Conservation (phyloP, 23 red algal genomes). For the Agarophyton chilense region DNA sequence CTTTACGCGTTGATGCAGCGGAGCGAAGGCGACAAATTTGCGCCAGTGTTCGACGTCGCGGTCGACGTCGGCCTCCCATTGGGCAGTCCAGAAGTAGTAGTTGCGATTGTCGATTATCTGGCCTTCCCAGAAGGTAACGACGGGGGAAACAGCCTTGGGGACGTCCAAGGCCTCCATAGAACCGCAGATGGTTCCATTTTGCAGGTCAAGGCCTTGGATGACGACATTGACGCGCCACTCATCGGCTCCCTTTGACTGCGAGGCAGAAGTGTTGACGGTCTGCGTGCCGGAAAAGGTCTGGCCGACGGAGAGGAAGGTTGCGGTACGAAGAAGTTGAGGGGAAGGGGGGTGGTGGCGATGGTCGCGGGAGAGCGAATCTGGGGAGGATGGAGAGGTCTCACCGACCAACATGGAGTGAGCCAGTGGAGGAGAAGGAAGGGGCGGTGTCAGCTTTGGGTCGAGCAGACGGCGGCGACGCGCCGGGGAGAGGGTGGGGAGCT, state of each 20-base stretch:
- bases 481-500: conserved; percentile 12
- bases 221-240: conserved; percentile 74
- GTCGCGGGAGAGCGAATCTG: conserved; percentile 14
- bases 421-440: background rate
- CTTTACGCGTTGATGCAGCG: conserved; percentile 41
- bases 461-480: conserved; percentile 34
- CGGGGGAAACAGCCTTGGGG: conserved; percentile 58
- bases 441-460: conserved; percentile 19
- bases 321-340: conserved; percentile 11
- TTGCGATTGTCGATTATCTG: conserved; percentile 83
- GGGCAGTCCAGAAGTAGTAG: conserved; percentile 67
- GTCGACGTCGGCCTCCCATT: conserved; percentile 63
- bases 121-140: conserved; percentile 85
- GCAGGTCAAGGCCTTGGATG: conserved; percentile 63
- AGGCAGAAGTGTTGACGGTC: conserved; percentile 35
- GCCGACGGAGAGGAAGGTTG: conserved; percentile 40
- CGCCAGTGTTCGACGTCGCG: conserved; percentile 74
- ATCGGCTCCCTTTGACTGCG: conserved; percentile 48
- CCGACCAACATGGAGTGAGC: conserved; percentile 7
- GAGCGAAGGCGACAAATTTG: conserved; percentile 61
- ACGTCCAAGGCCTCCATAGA: conserved; percentile 82
- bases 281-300: conserved; percentile 62
- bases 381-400: conserved; percentile 5
- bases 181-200: conserved; percentile 66
- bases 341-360: conserved; percentile 14